A percentile compares a stretch with the other conserved stretches of the same genome.
Evolutionary conservation across 495 filamentous ascomycete genomes (phyloP).

Genomic region (Aspergillus heteromorphus): DNA sequence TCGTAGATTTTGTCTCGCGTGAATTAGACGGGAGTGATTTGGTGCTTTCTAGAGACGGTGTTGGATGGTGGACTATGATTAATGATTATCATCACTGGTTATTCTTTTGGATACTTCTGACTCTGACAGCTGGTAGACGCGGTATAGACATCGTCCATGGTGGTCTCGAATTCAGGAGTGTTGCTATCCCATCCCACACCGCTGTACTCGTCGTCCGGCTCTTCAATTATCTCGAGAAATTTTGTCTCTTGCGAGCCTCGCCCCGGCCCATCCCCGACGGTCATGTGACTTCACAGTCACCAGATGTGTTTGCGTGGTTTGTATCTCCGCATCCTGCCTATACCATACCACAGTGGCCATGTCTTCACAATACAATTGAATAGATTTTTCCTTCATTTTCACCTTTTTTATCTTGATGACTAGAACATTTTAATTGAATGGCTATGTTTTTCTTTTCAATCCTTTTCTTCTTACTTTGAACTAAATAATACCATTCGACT

Average conservation of each 20-base stretch:
- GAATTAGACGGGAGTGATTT: background rate
- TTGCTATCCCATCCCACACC: no score
- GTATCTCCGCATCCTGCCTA: background rate
- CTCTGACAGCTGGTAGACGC: background rate
- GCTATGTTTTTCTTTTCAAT: no score
- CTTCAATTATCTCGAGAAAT: no score
- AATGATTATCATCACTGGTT: background rate
- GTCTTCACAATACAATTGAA: no score
- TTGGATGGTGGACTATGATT: slow-evolving; percentile 2
- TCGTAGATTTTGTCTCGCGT: slow-evolving; percentile 12
- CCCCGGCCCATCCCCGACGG: background rate
- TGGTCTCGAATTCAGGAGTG: no score
- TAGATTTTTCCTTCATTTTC: no score
- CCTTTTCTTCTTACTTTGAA: no score
- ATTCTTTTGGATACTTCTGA: background rate
- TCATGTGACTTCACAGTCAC: slow-evolving; percentile 2
- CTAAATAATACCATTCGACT: no score
- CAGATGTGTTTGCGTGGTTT: background rate
- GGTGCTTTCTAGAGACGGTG: background rate
- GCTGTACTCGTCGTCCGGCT: no score
- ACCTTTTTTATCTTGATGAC: no score
- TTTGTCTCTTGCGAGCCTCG: background rate
- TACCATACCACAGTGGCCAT: no score
- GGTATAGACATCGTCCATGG: background rate
- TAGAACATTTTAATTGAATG: no score